Evolutionary conservation across 2,329 filamentous ascomycete species (phyloP).

Genomic region (Neopestalotiopsis sp.): DNA sequence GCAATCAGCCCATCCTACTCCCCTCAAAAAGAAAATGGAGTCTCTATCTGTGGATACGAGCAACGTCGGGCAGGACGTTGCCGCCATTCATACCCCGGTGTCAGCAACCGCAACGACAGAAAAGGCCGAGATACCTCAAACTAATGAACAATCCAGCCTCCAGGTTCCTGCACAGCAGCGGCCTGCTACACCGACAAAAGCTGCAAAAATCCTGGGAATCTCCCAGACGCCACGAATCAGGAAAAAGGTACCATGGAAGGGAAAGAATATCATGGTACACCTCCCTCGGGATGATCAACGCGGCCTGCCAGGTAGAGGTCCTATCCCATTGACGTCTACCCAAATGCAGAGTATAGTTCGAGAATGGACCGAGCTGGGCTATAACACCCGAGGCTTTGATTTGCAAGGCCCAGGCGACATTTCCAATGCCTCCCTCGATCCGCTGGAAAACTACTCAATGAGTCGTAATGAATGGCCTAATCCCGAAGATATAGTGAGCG

Average conservation of each 20-base stretch:
- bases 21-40: slow-evolving; percentile 32
- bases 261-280: slow-evolving; percentile 74
- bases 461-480: slow-evolving; percentile 73
- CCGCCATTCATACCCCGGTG: slow-evolving; percentile 33
- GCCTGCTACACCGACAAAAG: slow-evolving; percentile 34
- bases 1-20: slow-evolving; percentile 38
- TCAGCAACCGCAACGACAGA: slow-evolving; percentile 32
- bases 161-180: slow-evolving; percentile 31
- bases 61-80: slow-evolving; percentile 29
- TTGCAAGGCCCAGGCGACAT: slow-evolving; percentile 50
- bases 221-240: slow-evolving; percentile 61
- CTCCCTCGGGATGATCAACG: slow-evolving; percentile 72
- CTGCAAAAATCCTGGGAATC: slow-evolving; percentile 38
- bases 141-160: slow-evolving; percentile 34
- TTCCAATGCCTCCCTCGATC: slow-evolving; percentile 20
- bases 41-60: slow-evolving; percentile 26
- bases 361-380: slow-evolving; percentile 72
- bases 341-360: slow-evolving; percentile 67
- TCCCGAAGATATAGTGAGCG: slow-evolving; percentile 59
- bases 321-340: slow-evolving; percentile 57
- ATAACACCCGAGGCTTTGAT: slow-evolving; percentile 72
- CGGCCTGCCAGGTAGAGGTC: slow-evolving; percentile 59
- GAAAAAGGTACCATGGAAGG: slow-evolving; percentile 77
- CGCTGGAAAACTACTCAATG: slow-evolving; percentile 56
- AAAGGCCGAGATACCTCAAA: slow-evolving; percentile 36